Evolutionary conservation across 306 rosid species (phyloP), one percentile per base, ranked within the genome.

Genomic region (Cicer pinnatifidum): DNA sequence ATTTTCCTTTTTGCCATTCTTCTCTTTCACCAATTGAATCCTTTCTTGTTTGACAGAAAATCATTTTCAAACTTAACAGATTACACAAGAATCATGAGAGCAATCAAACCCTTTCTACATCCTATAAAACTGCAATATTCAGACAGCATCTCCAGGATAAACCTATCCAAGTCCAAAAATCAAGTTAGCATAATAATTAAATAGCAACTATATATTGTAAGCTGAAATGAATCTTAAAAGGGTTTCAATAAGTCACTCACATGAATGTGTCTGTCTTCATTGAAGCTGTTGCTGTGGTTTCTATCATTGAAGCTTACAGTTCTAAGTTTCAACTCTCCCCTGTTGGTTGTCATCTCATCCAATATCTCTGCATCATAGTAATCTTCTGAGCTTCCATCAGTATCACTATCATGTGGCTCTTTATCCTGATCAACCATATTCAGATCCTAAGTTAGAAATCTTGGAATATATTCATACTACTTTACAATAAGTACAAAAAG

Each of bases 301-400:
- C 81, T 71, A 51, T 43, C 67, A 6, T 70, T 81, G 84, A 72
- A 77, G 81, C 92, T 93, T 37, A 82, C 52, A 45, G 85, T 61
- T 86, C 91, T 88, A 63, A 81, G 88, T 82, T 89, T 93, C 85
- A 91, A 69, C 78, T 93, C 98, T 75, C 97, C 96, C 67, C 98
- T 86, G 67, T 52, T 82, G 19, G 96, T 91, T 68, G 97, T 93
- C 88, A 88, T 86, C 79, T 86, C 94, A 76, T 93, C 98, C 75
- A 93, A 85, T 53, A 88, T 76, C 84, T 93, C 98, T 1, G 85
- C 86, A 35, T 89, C 96, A n/a, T 75, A 85, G 85, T 77, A 82
- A 38, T 84, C 92, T 4, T 88, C 89, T 0, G 83, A 5, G 56
- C 60, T 75, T 53, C 66, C 86, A 0, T 77, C 87, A 1, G n/a